Base-by-base conservation (phyloP, 176 grass and related monocot species). In the Canna indica region DNA sequence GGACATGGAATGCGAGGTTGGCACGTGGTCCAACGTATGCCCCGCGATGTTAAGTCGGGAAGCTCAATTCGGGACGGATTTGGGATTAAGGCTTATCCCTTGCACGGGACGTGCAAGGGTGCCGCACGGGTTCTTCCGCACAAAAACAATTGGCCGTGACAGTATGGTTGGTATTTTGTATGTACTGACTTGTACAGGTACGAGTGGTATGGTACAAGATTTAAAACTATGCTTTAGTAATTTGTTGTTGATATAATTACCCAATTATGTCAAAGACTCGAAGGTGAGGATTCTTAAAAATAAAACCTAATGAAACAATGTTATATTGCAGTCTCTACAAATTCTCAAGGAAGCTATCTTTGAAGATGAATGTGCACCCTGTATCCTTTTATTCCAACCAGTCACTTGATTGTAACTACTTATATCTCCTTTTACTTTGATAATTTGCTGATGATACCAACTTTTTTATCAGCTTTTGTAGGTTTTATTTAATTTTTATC, bases 321-420 rank as follows among this genome's bases (percentile, higher is more conserved):
- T 32, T 28, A 15, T 69, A 83, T 88, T 74, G 64, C 81, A 99
- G 94, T 99, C 94, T 56, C 79, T 99, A 53, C 73, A 85, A 54
- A 86, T 99, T 81, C 84, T 99, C 46, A 99, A 90, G 84, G 82
- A 93, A 80, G 86, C 82, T 15, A 93, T 99, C 75, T 99, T 90
- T 53, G 89, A 93, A 35, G 36, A 68, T 76, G 89, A 90, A 48
- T 99, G 86, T 59, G 82, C 89, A 65, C 84, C 89, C 12, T 85
- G 86, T 99, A 99, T 99, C 89, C 86, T 99, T 90, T 63, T 22
- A 61, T 14, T 1, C 3, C 6, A 15, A 27, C 41, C 29, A 54
- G 26, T 38, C 50, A 17, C 25, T 73, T 59, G 52, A 35, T 59
- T 50, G 8, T 34, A 4, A 56, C 8, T 35, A 12, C n/a, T n/a